Evolutionary conservation across 331 rosid genomes (phyloP).

Genomic region (Telfairia occidentalis): DNA sequence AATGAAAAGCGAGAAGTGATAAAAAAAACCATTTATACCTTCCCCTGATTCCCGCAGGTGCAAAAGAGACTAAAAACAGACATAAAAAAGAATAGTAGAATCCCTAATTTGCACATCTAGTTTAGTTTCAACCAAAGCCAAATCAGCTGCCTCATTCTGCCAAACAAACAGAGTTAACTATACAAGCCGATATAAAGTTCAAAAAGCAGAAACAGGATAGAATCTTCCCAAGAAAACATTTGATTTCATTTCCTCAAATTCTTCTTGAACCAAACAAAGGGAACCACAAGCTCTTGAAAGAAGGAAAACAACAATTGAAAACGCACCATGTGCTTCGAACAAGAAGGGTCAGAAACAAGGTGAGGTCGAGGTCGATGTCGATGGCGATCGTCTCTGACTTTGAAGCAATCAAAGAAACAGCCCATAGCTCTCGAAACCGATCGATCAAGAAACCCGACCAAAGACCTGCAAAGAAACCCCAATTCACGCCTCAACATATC

Average conservation of each 20-base stretch:
- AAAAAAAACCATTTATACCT: background rate
- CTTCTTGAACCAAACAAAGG: conserved; percentile 2
- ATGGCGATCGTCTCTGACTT: conserved; percentile 40
- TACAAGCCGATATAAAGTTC: background rate
- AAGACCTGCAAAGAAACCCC: conserved; percentile 30
- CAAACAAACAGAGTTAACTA: background rate
- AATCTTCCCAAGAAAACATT: background rate
- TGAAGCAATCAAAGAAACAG: conserved; percentile 71
- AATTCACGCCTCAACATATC: conserved; percentile 43
- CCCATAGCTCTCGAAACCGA: conserved; percentile 54
- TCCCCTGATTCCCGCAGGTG: background rate
- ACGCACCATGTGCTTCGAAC: conserved; percentile 31
- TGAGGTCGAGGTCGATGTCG: conserved; percentile 26
- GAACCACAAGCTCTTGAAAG: background rate
- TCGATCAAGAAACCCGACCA: conserved; percentile 46
- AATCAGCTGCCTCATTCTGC: background rate
- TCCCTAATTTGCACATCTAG: background rate
- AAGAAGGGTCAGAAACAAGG: conserved; percentile 27
- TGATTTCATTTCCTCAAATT: background rate
- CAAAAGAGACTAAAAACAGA: background rate
- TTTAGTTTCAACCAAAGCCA: background rate
- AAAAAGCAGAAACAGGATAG: background rate
- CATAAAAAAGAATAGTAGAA: background rate
- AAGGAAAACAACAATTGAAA: background rate
- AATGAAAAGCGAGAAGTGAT: background rate